phyloP scores from a whole-genome alignment of 2,329 filamentous ascomycete genomes.

The Colletotrichum lindemuthianum region DNA sequence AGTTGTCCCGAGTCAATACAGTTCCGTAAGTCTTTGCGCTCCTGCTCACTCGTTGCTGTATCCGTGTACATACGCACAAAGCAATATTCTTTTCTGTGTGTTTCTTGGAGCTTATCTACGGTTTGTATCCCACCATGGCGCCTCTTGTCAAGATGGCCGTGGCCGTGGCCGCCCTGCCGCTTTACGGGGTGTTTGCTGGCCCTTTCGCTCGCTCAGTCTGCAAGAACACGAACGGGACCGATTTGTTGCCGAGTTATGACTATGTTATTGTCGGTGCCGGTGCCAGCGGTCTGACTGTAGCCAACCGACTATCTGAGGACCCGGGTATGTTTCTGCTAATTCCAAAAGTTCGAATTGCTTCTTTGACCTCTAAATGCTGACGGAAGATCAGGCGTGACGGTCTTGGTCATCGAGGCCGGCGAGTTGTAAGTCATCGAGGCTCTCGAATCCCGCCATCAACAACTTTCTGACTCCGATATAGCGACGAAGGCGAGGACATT shows the following conservation, averaged over 20 bases:
- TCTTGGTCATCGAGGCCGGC: slow-evolving; percentile 44
- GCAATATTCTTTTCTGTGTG: slow-evolving; percentile 2
- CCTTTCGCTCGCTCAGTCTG: slow-evolving; percentile 20
- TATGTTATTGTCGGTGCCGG: slow-evolving; percentile 48
- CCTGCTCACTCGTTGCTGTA: slow-evolving; percentile 16
- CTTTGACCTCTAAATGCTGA: slow-evolving; percentile 1
- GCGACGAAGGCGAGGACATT: slow-evolving; percentile 38
- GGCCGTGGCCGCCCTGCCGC: slow-evolving; percentile 28
- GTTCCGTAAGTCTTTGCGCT: slow-evolving; percentile 3
- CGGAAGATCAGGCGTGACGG: slow-evolving; percentile 35
- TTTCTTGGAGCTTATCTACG: background rate
- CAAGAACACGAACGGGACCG: slow-evolving; percentile 7
- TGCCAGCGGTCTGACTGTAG: slow-evolving; percentile 48
- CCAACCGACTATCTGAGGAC: slow-evolving; percentile 49
- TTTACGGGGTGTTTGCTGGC: slow-evolving; percentile 25
- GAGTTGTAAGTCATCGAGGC: slow-evolving; percentile 18
- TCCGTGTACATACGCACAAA: slow-evolving; percentile 22
- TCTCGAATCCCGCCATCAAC: no score
- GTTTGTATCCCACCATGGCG: slow-evolving; percentile 13
- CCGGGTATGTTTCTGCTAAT: slow-evolving; percentile 32
- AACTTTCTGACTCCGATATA: background rate
- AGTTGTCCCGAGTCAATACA: slow-evolving; percentile 20
- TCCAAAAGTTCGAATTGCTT: background rate
- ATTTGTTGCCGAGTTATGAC: slow-evolving; percentile 40
- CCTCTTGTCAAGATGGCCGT: slow-evolving; percentile 25